phyloP scores from a whole-genome alignment of 345 rosid species.

The Camelina neglecta region DNA sequence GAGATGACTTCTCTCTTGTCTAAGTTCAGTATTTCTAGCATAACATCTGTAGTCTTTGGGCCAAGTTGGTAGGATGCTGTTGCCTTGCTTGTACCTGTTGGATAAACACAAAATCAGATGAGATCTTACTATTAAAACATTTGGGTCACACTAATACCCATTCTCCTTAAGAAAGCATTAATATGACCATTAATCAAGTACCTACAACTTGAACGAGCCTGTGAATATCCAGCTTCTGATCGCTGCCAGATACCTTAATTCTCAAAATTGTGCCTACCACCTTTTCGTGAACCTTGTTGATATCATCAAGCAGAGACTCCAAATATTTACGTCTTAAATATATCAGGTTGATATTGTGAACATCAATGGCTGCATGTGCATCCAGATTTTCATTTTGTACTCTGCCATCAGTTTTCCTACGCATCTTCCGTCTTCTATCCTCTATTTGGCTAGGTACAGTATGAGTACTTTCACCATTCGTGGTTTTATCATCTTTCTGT shows the following conservation, averaged over 20 bases:
- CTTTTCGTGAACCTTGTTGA: conserved; percentile 67
- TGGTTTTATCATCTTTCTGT: conserved; percentile 41
- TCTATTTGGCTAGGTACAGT: conserved; percentile 47
- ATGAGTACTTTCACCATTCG: conserved; percentile 45
- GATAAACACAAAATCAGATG: conserved; percentile 33
- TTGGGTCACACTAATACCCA: conserved; percentile 13
- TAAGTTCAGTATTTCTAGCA: conserved; percentile 76
- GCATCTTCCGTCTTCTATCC: conserved; percentile 59
- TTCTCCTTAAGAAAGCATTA: conserved; percentile 31
- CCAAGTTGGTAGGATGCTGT: conserved; percentile 71
- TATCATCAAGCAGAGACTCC: conserved; percentile 71
- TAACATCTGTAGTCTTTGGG: conserved; percentile 55
- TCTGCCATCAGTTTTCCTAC: conserved; percentile 56
- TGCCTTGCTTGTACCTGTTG: conserved; percentile 69
- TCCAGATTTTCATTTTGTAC: conserved; percentile 47
- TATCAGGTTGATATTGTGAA: conserved; percentile 76
- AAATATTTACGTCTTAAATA: conserved; percentile 71
- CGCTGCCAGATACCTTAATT: conserved; percentile 64
- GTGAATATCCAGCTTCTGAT: conserved; percentile 71
- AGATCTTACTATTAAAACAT: conserved; percentile 18
- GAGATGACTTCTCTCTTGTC: conserved; percentile 76
- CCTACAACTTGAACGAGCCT: conserved; percentile 94
- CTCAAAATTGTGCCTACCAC: conserved; percentile 92
- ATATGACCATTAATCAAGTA: conserved; percentile 46
- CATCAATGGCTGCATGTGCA: conserved; percentile 85